Conservation (phyloP, 2,329 filamentous ascomycete species). For the Ceratocystis harringtonii region DNA sequence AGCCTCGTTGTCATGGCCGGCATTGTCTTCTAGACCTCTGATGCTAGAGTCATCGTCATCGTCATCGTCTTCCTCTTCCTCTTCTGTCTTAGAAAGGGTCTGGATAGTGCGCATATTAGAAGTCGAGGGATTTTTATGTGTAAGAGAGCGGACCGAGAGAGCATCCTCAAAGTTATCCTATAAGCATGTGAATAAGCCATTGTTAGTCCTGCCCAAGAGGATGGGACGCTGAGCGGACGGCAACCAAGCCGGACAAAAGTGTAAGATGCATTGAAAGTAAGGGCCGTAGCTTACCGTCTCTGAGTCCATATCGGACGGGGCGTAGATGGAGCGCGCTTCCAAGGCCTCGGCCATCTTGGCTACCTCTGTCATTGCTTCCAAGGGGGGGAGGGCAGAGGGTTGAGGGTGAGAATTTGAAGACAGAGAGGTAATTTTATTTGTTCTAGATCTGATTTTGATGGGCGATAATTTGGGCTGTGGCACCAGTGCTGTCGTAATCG, state of each 20-base stretch:
- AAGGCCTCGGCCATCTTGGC: constrained; percentile 9
- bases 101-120: background rate
- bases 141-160: constrained; percentile 45
- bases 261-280: background rate
- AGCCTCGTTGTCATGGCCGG: constrained; percentile 1
- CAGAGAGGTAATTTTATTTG: too few species aligned
- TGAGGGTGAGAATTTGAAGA: background rate
- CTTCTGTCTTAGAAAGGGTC: constrained; percentile 16
- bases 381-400: too few species aligned
- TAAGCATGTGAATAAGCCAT: constrained; percentile 1
- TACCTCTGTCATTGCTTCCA: constrained; percentile 10
- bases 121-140: constrained; percentile 27
- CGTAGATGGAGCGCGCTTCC: constrained; percentile 10
- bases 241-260: background rate
- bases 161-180: constrained; percentile 79
- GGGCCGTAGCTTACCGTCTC: constrained; percentile 6
- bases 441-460: too few species aligned
- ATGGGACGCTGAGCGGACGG: background rate
- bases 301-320: constrained; percentile 15
- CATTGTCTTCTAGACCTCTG: constrained; percentile 5
- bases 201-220: constrained; percentile 7
- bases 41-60: constrained; percentile 20
- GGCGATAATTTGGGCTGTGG: background rate
- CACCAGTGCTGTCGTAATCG: background rate
- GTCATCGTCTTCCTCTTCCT: constrained; percentile 21